Evolutionary conservation across 2,329 filamentous ascomycete species (phyloP).

Genomic region (Cephalotrichum gorgonifer): DNA sequence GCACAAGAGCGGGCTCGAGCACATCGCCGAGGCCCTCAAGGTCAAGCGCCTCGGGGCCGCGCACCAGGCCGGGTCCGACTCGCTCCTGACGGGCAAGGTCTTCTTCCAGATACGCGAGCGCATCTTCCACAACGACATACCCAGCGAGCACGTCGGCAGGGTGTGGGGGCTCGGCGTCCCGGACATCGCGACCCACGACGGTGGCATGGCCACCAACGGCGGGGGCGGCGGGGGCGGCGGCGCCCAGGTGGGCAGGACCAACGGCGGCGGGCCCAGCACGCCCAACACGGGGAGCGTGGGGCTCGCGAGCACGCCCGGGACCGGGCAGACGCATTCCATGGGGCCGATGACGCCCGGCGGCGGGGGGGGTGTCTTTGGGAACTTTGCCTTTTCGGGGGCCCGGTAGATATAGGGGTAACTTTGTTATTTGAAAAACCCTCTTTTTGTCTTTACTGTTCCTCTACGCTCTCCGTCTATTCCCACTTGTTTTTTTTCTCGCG

Average conservation of each 20-base stretch:
- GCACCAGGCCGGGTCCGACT: slow-evolving; percentile 90
- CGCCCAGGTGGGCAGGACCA: slow-evolving; percentile 27
- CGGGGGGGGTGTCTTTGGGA: slow-evolving; percentile 64
- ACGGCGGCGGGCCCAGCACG: slow-evolving; percentile 48
- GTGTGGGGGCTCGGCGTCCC: slow-evolving; percentile 85
- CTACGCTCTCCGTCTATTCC: neutral
- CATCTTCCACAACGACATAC: slow-evolving; percentile 75
- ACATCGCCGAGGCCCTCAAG: slow-evolving; percentile 86
- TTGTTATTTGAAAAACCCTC: neutral
- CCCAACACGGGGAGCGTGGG: slow-evolving; percentile 56
- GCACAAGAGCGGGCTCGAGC: slow-evolving; percentile 83
- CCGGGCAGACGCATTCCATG: slow-evolving; percentile 41
- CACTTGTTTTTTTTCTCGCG: slow-evolving; percentile 7
- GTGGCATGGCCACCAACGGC: slow-evolving; percentile 24
- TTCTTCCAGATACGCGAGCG: slow-evolving; percentile 89
- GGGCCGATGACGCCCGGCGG: slow-evolving; percentile 72
- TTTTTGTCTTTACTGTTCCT: too few species aligned
- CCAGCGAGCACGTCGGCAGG: slow-evolving; percentile 75
- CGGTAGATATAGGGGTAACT: slow-evolving; percentile 16
- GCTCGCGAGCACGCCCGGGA: slow-evolving; percentile 34
- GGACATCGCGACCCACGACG: slow-evolving; percentile 27
- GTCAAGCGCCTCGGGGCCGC: slow-evolving; percentile 79
- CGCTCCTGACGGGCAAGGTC: slow-evolving; percentile 82
- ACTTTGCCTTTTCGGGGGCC: slow-evolving; percentile 46
- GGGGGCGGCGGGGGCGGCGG: slow-evolving; percentile 19